Conservation (phyloP, 1,284 basidiomycete genomes). For the Taiwanofungus camphoratus region DNA sequence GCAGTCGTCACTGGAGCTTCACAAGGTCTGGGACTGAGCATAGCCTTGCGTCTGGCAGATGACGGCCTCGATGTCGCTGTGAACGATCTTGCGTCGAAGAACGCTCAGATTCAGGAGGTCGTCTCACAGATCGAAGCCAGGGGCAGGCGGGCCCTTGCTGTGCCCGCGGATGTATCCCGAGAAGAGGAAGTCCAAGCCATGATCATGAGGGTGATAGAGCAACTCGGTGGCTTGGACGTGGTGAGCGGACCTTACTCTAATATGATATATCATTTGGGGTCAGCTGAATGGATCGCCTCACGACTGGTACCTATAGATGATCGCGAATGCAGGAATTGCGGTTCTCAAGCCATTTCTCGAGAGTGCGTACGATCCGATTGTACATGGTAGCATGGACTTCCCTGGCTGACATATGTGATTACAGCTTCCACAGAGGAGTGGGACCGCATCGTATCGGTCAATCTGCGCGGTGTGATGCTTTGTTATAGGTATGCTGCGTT, state of each 20-base stretch:
- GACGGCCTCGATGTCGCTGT: constrained; percentile 37
- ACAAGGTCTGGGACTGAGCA: constrained; percentile 34
- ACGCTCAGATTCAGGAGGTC: constrained; percentile 20
- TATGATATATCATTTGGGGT: not conserved
- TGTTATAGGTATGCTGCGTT: constrained; percentile 31
- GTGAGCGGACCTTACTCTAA: constrained; percentile 1
- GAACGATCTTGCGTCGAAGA: constrained; percentile 28
- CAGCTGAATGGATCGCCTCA: too few relatives aligned
- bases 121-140: constrained; percentile 24
- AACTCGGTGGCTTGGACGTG: constrained; percentile 12
- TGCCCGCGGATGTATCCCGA: constrained; percentile 29
- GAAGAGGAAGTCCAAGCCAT: constrained; percentile 32
- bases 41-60: constrained; percentile 33
- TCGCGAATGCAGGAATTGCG: constrained; percentile 30
- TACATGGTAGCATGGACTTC: not conserved
- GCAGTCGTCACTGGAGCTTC: constrained; percentile 32
- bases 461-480: constrained; percentile 29
- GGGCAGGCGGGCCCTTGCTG: constrained; percentile 22
- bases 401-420: not conserved
- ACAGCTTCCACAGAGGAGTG: constrained; percentile 21
- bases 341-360: constrained; percentile 19
- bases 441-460: constrained; percentile 26
- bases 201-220: constrained; percentile 19
- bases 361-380: constrained; percentile 10
- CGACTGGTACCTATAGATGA: constrained; percentile 27